Base-by-base conservation (phyloP, 495 filamentous ascomycete species). In the Geoglossum glabrum region DNA sequence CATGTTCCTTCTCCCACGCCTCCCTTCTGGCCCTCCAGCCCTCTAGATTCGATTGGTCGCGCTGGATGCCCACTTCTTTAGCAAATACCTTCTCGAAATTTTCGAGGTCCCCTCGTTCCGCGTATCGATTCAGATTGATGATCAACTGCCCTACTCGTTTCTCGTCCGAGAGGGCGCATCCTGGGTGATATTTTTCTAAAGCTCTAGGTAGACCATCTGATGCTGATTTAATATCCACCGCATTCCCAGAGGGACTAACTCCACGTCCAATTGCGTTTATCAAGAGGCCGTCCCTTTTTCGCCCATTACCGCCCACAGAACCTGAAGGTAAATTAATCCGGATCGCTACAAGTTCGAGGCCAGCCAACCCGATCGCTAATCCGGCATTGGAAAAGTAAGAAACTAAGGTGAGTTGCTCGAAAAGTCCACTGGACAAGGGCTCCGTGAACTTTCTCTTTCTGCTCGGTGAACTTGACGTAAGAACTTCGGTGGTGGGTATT, bases 41-140 rank as follows among this genome's bases (percentile, higher is more conserved):
- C 7, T 58, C 13, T 26, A 56, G 23, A 6, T 40, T 27, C 25
- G 26, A 26, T 34, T 59, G 27, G 30, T 59, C 33, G 19, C 54
- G 57, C 19, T 38, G 2, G 25, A 68, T 58, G 28, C 63, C 60
- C 0, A 68, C 43, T 15, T 62, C 60, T 21, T 46, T n/a, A 0
- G 66, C 67, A 45, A 84, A 63, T 4, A 76, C 57, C 13, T 67
- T 63, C 58, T 86, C 83, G 58, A 84, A 82, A 0, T 64, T 71
- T 7, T 52, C 62, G 3, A 74, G 58, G 25, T 83, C 69, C 3
- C 72, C 67, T 4, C 70, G 58, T 1, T 63, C 62, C 0, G 76
- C 66, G 28, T 72, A 69, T 45, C 70, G 61, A 58, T 83, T 74
- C 8, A 81, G 71, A 11, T 60, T 60, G 1, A 50, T 15, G 21